Percentiles rank a stretch among this genome's conserved stretches.
Evolutionary conservation across 345 rosid genomes (phyloP).

Genomic region (Passiflora organensis): DNA sequence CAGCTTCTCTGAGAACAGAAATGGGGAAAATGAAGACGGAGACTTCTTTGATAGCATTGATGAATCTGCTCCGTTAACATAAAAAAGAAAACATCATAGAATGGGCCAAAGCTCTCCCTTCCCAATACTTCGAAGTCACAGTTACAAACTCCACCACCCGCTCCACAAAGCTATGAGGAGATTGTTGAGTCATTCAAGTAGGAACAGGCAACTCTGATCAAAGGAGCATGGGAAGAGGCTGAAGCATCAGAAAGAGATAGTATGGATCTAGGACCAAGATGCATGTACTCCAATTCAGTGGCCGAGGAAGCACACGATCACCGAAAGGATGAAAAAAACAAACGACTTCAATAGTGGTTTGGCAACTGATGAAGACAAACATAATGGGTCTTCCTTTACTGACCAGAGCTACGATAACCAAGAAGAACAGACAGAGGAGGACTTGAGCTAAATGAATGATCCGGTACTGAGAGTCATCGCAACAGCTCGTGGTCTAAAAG

Average conservation of each 20-base stretch:
- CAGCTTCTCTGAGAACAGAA: constrained; percentile 53
- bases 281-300: constrained; percentile 77
- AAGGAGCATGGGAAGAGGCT: constrained; percentile 58
- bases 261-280: constrained; percentile 66
- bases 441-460: constrained; percentile 60
- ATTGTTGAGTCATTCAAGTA: constrained; percentile 82
- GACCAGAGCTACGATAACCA: constrained; percentile 31
- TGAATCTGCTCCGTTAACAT: constrained; percentile 60
- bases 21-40: constrained; percentile 53
- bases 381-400: constrained; percentile 26
- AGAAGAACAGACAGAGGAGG: constrained; percentile 22
- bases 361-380: no score
- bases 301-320: constrained; percentile 76
- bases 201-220: constrained; percentile 75
- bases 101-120: constrained; percentile 54
- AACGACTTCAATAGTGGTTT: no score
- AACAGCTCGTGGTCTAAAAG: constrained; percentile 72
- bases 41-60: constrained; percentile 46
- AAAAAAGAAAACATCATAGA: constrained; percentile 48
- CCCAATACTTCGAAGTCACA: constrained; percentile 60
- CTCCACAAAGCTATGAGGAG: constrained; percentile 80
- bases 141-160: constrained; percentile 69
- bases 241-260: constrained; percentile 48
- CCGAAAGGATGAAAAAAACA: constrained; percentile 52
- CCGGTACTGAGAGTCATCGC: constrained; percentile 67